Evolutionary conservation across 495 filamentous ascomycete genomes (phyloP), one percentile per base, ranked within the genome.

Genomic region (Penicillium paradoxum): DNA sequence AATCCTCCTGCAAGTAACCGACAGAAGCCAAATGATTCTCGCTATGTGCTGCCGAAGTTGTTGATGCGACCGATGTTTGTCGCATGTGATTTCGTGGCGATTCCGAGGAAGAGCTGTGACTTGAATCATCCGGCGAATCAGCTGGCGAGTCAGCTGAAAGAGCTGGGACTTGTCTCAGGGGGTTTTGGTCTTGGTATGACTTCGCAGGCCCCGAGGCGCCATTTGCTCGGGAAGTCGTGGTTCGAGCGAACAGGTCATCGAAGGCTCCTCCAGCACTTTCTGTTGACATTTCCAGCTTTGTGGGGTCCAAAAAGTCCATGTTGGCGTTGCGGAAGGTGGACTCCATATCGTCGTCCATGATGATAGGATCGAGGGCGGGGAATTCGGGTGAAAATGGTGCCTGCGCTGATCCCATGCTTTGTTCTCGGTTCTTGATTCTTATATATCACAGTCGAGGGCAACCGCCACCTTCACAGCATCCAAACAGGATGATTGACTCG

Each of bases 321-420:
- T 74, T 68, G 47, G 68, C 59, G 42, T 72, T 64, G 40, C 62
- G 64, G 45, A 73, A 77, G 36, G 67, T 57, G 43, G 68, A 66
- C 47, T 73, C 70, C 71, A 77, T 74, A 21, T 77, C 72, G 60
- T 72, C 72, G 60, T 75, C 72, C 54, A 77, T 64, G 41, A 75
- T 71, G 41, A 75, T 69, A 29, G 74, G 74, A 44, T 77, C 74
- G 53, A 77, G 53, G 36, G 67, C 39, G 58, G 72, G 59, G 47
- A 74, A 73, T 33, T 63, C 60, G 54, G 74, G 71, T 33, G 72
- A 75, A 46, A 71, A 73, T 15, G 65, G 55, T 18, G 58, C 58
- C 61, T 73, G 70, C 37, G 59, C 49, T 33, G 70, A 63, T 69
- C 70, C 68, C 74, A 77, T 77, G 52, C 62, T 74, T 68, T 44